Base-by-base conservation (phyloP, 2,329 filamentous ascomycete species). In the Pseudocercospora vitis region DNA sequence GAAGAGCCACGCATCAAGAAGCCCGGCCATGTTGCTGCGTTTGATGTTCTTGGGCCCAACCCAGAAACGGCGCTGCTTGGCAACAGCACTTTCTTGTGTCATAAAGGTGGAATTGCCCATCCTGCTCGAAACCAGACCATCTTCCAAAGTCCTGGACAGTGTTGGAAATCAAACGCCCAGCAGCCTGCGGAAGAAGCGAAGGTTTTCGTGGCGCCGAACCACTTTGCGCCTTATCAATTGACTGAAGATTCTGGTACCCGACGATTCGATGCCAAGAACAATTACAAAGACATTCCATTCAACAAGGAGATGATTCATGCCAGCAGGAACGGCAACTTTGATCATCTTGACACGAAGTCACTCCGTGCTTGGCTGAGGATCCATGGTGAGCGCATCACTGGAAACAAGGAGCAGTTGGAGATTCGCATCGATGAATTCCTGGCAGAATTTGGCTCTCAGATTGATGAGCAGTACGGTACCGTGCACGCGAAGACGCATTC, bases 341-440 rank as follows among this genome's bases (percentile, higher is more conserved):
- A 47, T 24, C 11, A 29, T 28, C 28, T 39, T 12, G 44, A 40
- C 19, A 29, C 24, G 23, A 29, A 23, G 12, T 14, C 26, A 9
- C 24, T 52, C 5, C 31, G 14, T 24, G 32, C 40, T 21, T 52
- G 50, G 50, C 45, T 42, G n/a, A 47, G 21, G 11, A 39, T 47
- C 4, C 16, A 52, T 12, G 40, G 40, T 16, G 26, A 47, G 7
- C 16, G 23, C 3, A 46, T 16, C 7, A 26, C 16, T 47, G 40
- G 40, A 14, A 47, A 11, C 12, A 52, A 39, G 26, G 19, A 37
- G 11, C 23, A 47, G n/a, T 12, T 52, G 5, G 42, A 52, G 42
- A 35, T 29, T n/a, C 19, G 23, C 28, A 39, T 52, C n/a, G 23
- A 52, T 19, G 33, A 47, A 11, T 47, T 47, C 23, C 9, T 52